A percentile compares a stretch with the other conserved stretches of the same genome.
Evolutionary conservation across 2,329 filamentous ascomycete genomes (phyloP).

Genomic region (Trichoderma sp.): DNA sequence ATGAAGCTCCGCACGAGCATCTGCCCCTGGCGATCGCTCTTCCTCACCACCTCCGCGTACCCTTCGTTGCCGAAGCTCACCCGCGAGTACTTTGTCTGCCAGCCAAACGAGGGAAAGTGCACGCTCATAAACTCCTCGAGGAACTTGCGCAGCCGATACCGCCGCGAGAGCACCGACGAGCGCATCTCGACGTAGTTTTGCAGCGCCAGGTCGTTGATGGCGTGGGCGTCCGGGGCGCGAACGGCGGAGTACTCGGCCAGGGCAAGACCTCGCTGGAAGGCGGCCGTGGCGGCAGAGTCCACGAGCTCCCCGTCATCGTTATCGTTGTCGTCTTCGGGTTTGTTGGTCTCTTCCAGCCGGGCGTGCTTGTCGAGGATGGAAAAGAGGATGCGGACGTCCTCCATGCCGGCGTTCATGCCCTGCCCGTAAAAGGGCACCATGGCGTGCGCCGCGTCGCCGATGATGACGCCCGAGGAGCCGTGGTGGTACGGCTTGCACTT

Average conservation of each 20-base stretch:
- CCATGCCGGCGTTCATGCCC: constrained; percentile 94
- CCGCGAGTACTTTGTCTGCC: constrained; percentile 88
- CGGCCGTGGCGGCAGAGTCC: constrained; percentile 48
- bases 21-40: constrained; percentile 69
- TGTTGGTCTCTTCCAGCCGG: constrained; percentile 48
- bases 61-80: constrained; percentile 93
- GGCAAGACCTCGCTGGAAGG: constrained; percentile 62
- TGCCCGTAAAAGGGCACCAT: constrained; percentile 99
- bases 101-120: constrained; percentile 75
- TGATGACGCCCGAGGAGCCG: constrained; percentile 72
- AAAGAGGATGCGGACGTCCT: constrained; percentile 90
- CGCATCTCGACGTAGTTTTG: constrained; percentile 96
- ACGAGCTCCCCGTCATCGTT: constrained; percentile 36
- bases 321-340: constrained; percentile 33
- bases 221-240: constrained; percentile 76
- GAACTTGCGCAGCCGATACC: constrained; percentile 80
- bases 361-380: constrained; percentile 72
- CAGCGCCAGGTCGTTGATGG: constrained; percentile 89
- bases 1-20: constrained; percentile 55
- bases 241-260: constrained; percentile 74
- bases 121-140: constrained; percentile 82
- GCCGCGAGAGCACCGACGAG: constrained; percentile 72
- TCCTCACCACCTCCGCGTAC: constrained; percentile 78
- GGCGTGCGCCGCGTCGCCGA: constrained; percentile 94
- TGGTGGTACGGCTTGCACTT: constrained; percentile 91